Base-by-base conservation (phyloP, 805 yeast genomes). In the Teunomyces panamensis region DNA sequence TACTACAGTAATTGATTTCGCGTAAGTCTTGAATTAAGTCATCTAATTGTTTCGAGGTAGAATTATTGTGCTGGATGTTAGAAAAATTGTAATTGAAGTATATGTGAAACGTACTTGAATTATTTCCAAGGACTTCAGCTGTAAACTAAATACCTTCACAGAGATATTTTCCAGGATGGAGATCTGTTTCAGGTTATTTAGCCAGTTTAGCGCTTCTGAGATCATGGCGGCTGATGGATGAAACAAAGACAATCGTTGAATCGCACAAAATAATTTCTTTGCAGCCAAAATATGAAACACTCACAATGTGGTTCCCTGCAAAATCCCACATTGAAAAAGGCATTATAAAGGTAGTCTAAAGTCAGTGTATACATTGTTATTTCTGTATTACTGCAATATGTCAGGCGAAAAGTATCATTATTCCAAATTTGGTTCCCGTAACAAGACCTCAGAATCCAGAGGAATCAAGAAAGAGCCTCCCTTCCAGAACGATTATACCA, bases 401-500 rank as follows among this genome's bases (percentile, higher is more conserved):
- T 37, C 41, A 17, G 26, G 26, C 17, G 30, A 42, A 42, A 45
- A 54, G 45, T 56, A 57, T 39, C 46, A 60, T 4, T 58, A 58
- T 33, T 56, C 50, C 36, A 59, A 59, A 45, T 58, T 50, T 46
- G 61, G 61, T 11, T 43, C 52, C 10, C 42, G 51, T 34, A 39
- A 9, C 24, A 42, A 17, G 9, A 7, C 27, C 6, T 30, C 42
- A 20, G 42, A 28, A 9, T 16, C 44, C 29, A 16, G 34, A n/a
- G 16, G 42, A 27, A 33, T 32, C 43, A 32, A 28, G 27, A 33
- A 33, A 30, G 34, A 29, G 7, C 28, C 20, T 33, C 20, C 9
- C 85, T 17, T 13, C 27, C 29, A 82, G 34, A 88, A 88, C 58
- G 96, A 90, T 63, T 89, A 84, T 58, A 74, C 90, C 2, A 83